Percentiles rank a stretch among this genome's conserved stretches.
Conservation (phyloP, 805 yeast genomes). For the Candida germanica region DNA sequence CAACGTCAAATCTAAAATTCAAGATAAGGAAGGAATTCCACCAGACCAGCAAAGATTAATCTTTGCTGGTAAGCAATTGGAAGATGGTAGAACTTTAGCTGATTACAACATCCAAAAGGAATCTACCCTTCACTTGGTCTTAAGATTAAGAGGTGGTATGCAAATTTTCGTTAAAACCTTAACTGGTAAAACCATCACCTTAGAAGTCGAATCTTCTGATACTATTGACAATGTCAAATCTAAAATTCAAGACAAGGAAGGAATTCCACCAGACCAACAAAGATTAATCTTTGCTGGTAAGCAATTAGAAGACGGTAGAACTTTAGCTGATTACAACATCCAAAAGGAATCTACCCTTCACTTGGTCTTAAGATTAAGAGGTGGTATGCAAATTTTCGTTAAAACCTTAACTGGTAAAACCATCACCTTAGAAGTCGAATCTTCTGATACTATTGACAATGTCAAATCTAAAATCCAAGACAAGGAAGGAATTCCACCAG, state of each 20-base stretch:
- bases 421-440: conserved; percentile 91
- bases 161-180: conserved; percentile 57
- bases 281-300: conserved; percentile 97
- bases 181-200: conserved; percentile 69
- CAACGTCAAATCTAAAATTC: conserved; percentile 94
- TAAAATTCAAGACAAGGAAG: conserved; percentile 96
- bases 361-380: conserved; percentile 85
- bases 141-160: conserved; percentile 97
- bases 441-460: conserved; percentile 95
- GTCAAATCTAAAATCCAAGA: conserved; percentile 96
- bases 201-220: conserved; percentile 97
- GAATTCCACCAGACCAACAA: conserved; percentile 97
- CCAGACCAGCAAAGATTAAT: conserved; percentile 97
- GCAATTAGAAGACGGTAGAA: conserved; percentile 95
- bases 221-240: conserved; percentile 96
- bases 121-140: conserved; percentile 91
- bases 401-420: conserved; percentile 63
- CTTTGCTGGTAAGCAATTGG: conserved; percentile 97
- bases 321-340: conserved; percentile 95
- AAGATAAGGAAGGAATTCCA: conserved; percentile 97
- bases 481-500: conserved; percentile 97
- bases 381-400: conserved; percentile 62
- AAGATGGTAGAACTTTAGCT: conserved; percentile 92
- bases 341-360: conserved; percentile 97
- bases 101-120: conserved; percentile 99